Conservation (phyloP, 2,329 filamentous ascomycete genomes). For the Colletotrichum orbiculare region DNA sequence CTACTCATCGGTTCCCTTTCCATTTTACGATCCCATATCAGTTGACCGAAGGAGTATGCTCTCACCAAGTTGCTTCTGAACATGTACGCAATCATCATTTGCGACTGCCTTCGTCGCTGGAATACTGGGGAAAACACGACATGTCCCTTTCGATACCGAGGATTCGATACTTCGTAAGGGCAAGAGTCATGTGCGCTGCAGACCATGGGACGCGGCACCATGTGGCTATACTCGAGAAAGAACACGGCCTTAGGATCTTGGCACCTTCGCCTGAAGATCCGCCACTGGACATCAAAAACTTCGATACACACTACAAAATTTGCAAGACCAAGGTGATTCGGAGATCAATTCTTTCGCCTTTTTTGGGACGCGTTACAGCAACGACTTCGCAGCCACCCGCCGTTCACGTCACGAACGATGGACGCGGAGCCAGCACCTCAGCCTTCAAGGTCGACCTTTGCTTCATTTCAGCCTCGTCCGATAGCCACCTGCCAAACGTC, state of each 20-base stretch:
- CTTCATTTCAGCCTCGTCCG: slow-evolving; percentile 57
- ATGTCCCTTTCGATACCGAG: slow-evolving; percentile 64
- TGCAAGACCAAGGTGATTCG: slow-evolving; percentile 62
- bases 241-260: slow-evolving; percentile 61
- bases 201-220: slow-evolving; percentile 32
- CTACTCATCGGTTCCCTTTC: slow-evolving; percentile 63
- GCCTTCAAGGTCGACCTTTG: slow-evolving; percentile 55
- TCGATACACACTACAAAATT: slow-evolving; percentile 61
- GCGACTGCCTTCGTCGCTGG: slow-evolving; percentile 63
- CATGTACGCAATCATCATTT: slow-evolving; percentile 62
- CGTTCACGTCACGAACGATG: slow-evolving; percentile 61
- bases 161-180: slow-evolving; percentile 64
- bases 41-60: slow-evolving; percentile 66
- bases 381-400: slow-evolving; percentile 58
- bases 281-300: slow-evolving; percentile 58
- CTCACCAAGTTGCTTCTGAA: slow-evolving; percentile 56
- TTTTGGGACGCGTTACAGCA: slow-evolving; percentile 60
- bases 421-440: slow-evolving; percentile 53
- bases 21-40: slow-evolving; percentile 67
- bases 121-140: slow-evolving; percentile 64
- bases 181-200: slow-evolving; percentile 51
- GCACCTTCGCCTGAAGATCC: slow-evolving; percentile 61
- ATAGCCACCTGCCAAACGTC: slow-evolving; percentile 58
- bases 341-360: slow-evolving; percentile 62
- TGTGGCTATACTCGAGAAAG: slow-evolving; percentile 51